A percentile compares a stretch with the other conserved stretches of the same genome.
phyloP scores from a whole-genome alignment of 495 filamentous ascomycete species.

The Massariosphaeria phaeospora region DNA sequence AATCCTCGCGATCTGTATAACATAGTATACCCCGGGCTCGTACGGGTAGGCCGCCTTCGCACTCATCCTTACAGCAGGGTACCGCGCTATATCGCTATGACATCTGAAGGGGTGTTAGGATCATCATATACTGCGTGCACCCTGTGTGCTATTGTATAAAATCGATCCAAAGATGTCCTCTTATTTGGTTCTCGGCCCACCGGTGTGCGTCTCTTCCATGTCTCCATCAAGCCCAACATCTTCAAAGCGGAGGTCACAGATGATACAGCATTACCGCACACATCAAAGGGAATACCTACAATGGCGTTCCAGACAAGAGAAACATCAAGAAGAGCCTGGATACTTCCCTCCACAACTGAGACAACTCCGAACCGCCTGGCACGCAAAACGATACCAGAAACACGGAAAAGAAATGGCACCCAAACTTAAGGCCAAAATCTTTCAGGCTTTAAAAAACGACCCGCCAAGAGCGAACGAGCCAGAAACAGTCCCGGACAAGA shows the following conservation, averaged over 20 bases:
- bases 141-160: background rate
- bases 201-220: too few relatives aligned
- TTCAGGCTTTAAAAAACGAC: background rate
- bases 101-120: too few relatives aligned
- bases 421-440: background rate
- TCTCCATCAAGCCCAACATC: background rate
- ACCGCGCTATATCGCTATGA: too few relatives aligned
- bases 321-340: background rate
- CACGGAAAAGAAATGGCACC: background rate
- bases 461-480: background rate
- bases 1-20: too few relatives aligned
- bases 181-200: background rate
- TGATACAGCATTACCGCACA: conserved; percentile 19
- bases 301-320: conserved; percentile 2
- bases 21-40: too few relatives aligned
- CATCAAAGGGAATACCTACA: conserved; percentile 15
- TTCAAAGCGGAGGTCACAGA: background rate
- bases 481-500: background rate
- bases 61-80: too few relatives aligned
- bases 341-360: conserved; percentile 11
- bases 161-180: background rate
- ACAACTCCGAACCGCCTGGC: conserved; percentile 10
- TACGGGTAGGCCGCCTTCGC: too few relatives aligned
- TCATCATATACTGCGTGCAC: background rate
- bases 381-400: conserved; percentile 9